Percentiles rank a stretch among this genome's conserved stretches.
phyloP scores from a whole-genome alignment of 306 rosid species.

The Morella rubra region DNA sequence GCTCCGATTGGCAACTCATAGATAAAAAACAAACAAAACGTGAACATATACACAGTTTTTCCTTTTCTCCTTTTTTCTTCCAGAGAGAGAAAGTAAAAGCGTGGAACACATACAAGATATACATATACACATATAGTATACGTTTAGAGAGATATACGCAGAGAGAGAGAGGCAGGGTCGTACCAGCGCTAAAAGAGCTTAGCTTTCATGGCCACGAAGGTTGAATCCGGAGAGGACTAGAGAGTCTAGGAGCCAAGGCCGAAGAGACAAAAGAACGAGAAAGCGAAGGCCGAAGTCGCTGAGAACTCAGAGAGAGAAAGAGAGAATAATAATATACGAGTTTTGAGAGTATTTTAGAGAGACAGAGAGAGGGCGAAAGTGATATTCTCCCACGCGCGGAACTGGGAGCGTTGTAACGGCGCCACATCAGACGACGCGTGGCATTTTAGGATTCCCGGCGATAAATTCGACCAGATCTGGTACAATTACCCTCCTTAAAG shows the following conservation, averaged over 20 bases:
- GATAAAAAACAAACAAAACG: slow-evolving; percentile 55
- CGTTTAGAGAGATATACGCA: slow-evolving; percentile 7
- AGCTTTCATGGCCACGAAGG: slow-evolving; percentile 63
- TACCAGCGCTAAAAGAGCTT: slow-evolving; percentile 55
- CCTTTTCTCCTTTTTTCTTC: neutral
- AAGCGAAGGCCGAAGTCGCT: slow-evolving; percentile 3
- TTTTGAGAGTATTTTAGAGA: slow-evolving; percentile 10
- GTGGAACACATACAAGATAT: slow-evolving; percentile 5
- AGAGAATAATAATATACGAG: slow-evolving; percentile 14
- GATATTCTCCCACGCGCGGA: slow-evolving; percentile 30
- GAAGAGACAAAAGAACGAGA: slow-evolving; percentile 22
- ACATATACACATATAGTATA: neutral
- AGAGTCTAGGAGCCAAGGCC: slow-evolving; percentile 1
- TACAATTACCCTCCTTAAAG: neutral
- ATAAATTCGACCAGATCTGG: neutral
- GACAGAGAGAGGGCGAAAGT: slow-evolving; percentile 19
- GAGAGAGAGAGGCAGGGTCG: slow-evolving; percentile 17
- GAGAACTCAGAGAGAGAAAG: slow-evolving; percentile 25
- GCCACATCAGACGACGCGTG: slow-evolving; percentile 34
- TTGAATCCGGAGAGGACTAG: slow-evolving; percentile 46
- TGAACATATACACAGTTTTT: slow-evolving; percentile 29
- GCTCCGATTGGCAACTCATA: slow-evolving; percentile 50
- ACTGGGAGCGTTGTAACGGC: slow-evolving; percentile 20
- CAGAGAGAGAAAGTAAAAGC: slow-evolving; percentile 1
- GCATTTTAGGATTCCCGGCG: slow-evolving; percentile 38